Evolutionary conservation across 2,329 filamentous ascomycete genomes (phyloP), one percentile per base, ranked within the genome.

Genomic region (Fusarium pilosicola): DNA sequence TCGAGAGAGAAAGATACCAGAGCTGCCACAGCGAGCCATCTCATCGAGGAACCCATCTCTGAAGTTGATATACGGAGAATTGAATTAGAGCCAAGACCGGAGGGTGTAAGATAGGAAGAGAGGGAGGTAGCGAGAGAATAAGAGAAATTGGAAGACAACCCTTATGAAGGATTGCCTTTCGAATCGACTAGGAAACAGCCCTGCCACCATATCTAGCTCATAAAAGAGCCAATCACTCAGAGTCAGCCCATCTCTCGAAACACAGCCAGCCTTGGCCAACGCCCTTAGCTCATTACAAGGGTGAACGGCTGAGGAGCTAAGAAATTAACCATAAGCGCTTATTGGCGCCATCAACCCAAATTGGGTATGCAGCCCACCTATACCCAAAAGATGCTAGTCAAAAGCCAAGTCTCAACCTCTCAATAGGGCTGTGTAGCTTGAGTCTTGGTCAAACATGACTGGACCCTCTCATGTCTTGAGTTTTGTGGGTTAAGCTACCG

Each of bases 21-120:
- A 51, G 61, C 64, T 30, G 64, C 68, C 22, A 65, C 36, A 42
- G 64, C 59, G 22, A 65, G 45, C 56, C 64, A 72, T 58, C 67
- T 71, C 67, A 56, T 71, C 24, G 69, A 59, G 17, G 62, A 67
- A 22, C 62, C 42, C 68, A 71, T 71, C 2, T 28, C 57, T 51
- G 22, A 38, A 41, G 44, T 28, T 17, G 22, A 34, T 61, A 54
- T 38, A 36, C 14, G 24, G 34, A 45, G 17, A 36, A 22, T 28
- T 28, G 36, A 36, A 12, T 12, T 28, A 13, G 10, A 12, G 54
- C 20, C 18, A 26, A 46, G 56, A 26, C 39, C 4, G 17, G 14
- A 48, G 20, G 18, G 30, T 58, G 45, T 41, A 28, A n/a, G 42
- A 58, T 42, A 48, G 41, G 15, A 46, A 24, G 41, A n/a, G 34